Base-by-base conservation (phyloP, 805 yeast genomes). In the Scheffersomyces coipomensis region DNA sequence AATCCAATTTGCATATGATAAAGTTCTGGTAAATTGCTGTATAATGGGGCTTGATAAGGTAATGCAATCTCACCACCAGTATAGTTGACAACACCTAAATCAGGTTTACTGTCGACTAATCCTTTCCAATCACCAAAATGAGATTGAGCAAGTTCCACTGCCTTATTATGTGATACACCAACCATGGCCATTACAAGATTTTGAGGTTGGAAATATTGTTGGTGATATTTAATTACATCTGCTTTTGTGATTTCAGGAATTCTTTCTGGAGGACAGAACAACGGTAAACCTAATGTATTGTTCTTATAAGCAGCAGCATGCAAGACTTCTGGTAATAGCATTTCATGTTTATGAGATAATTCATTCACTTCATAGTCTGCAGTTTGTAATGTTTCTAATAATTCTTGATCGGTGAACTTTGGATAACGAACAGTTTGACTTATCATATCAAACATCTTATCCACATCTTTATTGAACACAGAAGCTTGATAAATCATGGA, bases 401-500 rank as follows among this genome's bases (percentile, higher is more conserved):
- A 65, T 55, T 91, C 98, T 36, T 76, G 77, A 12, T 76, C 79
- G 2, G 84, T 70, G 29, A 90, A 64, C 29, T 60, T 61, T 7
- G 99, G 98, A 41, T 68, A 69, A 10, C 83, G 67, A 3, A 91
- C 83, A 0, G 97, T 88, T 48, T 89, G 90, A 19, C 87, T 67
- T 51, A 93, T 68, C 33, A 88, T 69, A 33, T 76, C 75, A 47
- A 86, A 78, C 95, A 93, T 88, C 47, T 73, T 69, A 29, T 79
- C 91, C 8, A 85, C 81, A 55, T 90, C 97, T 33, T 75, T 73
- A 58, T 90, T 90, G 74, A 93, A 91, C 1, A 89, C 96, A 2
- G 96, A 83, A 1, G 97, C 95, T 63, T 93, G 98, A 62, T 93
- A 93, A 66, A 91, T 79, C 69, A 91, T 75, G 3, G 95, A 78